A percentile compares a stretch with the other conserved stretches of the same genome.
phyloP scores from a whole-genome alignment of 2,329 filamentous ascomycete species.

The Akanthomyces lecanii region DNA sequence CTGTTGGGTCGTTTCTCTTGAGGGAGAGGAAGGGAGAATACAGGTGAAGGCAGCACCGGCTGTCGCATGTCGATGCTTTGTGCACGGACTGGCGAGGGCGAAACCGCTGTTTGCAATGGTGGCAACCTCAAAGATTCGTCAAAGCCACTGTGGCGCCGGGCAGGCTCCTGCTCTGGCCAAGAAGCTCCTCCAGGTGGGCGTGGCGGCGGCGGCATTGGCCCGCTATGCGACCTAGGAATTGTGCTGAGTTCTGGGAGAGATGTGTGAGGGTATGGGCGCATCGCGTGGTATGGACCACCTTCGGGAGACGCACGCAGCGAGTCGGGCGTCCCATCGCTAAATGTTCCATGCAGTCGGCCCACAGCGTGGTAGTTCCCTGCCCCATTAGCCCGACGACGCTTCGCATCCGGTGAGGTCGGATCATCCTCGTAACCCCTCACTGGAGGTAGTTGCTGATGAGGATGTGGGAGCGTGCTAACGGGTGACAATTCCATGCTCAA shows the following conservation, averaged over 20 bases:
- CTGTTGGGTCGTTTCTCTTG: constrained; percentile 38
- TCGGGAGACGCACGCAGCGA: constrained; percentile 23
- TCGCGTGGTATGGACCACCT: constrained; percentile 18
- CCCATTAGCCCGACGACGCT: constrained; percentile 58
- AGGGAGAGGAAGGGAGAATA: constrained; percentile 23
- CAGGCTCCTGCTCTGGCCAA: constrained; percentile 30
- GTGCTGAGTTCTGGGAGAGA: constrained; percentile 28
- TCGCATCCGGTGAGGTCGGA: constrained; percentile 48
- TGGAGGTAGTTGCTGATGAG: constrained; percentile 22
- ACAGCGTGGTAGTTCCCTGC: constrained; percentile 31
- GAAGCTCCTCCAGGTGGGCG: constrained; percentile 34
- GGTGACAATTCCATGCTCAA: constrained; percentile 27
- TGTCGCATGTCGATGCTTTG: constrained; percentile 26
- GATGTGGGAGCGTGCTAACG: constrained; percentile 23
- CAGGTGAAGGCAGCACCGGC: constrained; percentile 26
- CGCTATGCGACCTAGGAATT: constrained; percentile 31
- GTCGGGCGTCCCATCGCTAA: constrained; percentile 18
- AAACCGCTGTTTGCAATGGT: constrained; percentile 44
- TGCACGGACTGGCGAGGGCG: constrained; percentile 28
- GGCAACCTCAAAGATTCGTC: constrained; percentile 52
- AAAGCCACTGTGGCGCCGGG: constrained; percentile 44
- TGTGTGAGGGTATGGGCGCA: constrained; percentile 25
- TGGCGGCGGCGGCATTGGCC: constrained; percentile 53
- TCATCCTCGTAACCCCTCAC: constrained; percentile 34
- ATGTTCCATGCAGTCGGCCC: constrained; percentile 18